Percentiles rank a stretch among this genome's conserved stretches.
Conservation (phyloP, 148 eudicot genomes). For the Diospyros kaki region DNA sequence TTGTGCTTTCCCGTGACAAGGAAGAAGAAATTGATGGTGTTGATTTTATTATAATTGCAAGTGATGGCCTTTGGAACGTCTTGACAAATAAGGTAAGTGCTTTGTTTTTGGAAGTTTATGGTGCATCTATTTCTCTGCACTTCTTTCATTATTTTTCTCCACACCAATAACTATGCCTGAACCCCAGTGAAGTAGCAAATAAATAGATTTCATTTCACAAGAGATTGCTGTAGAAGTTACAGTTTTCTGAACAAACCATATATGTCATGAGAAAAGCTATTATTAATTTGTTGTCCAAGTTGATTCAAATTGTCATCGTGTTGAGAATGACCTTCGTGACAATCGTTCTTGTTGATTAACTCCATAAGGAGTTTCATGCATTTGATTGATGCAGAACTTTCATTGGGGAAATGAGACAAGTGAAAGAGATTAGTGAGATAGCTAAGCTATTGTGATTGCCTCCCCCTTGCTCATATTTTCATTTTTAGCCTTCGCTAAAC, state of each 20-base stretch:
- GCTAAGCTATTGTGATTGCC: not conserved
- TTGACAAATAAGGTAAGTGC: slow-evolving; percentile 53
- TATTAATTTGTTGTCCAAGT: not conserved
- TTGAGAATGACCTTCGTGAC: not conserved
- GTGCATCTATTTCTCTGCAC: not conserved
- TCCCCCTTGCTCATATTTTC: not conserved
- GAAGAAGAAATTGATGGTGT: slow-evolving; percentile 70
- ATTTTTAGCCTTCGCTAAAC: not conserved
- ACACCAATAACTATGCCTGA: not conserved
- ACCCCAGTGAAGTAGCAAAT: not conserved
- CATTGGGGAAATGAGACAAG: not conserved
- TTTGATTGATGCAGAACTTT: not conserved
- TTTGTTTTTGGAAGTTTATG: not conserved
- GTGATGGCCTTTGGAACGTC: slow-evolving; percentile 90
- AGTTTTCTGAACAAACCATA: not conserved
- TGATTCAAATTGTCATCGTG: not conserved
- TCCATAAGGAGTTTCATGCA: not conserved
- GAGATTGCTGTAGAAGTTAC: not conserved
- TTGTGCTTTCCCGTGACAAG: slow-evolving; percentile 19
- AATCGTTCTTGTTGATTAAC: not conserved
- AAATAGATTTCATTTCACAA: not conserved
- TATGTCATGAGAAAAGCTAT: not conserved
- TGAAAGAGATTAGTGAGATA: no score
- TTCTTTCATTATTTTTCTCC: not conserved
- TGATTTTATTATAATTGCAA: slow-evolving; percentile 82